Percentiles rank a stretch among this genome's conserved stretches.
Evolutionary conservation across 306 rosid genomes (phyloP).

Genomic region (Pyrus bretschneideri): DNA sequence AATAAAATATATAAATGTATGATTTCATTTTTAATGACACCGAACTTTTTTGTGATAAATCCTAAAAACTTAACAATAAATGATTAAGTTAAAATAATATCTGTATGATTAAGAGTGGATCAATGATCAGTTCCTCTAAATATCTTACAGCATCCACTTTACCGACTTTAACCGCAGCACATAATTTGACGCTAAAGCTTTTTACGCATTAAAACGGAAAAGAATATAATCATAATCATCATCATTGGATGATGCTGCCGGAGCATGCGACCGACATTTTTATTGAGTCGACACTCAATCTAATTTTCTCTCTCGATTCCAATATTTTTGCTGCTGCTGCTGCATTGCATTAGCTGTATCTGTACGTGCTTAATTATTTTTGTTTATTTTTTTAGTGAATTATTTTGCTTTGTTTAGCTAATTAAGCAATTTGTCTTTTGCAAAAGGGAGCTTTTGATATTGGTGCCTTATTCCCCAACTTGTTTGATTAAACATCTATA

Average conservation of each 20-base stretch:
- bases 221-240: background rate
- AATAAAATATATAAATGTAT: no score
- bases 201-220: conserved; percentile 9
- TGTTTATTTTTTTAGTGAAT: background rate
- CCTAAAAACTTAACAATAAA: no score
- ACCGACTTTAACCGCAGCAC: conserved; percentile 19
- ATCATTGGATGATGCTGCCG: background rate
- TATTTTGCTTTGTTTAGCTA: background rate
- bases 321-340: background rate
- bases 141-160: background rate
- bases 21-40: no score
- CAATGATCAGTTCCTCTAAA: no score
- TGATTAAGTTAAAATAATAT: no score
- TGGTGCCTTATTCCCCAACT: no score
- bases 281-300: background rate
- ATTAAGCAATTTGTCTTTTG: background rate
- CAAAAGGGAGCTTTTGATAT: no score
- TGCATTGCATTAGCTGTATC: background rate
- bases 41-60: rapidly evolving
- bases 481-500: no score
- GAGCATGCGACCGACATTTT: conserved; percentile 5
- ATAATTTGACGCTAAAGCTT: background rate
- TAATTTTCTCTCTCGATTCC: background rate
- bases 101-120: no score
- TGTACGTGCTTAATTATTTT: background rate